Base-by-base conservation (phyloP, 148 eudicot species). In the Hydrangea macrophylla region DNA sequence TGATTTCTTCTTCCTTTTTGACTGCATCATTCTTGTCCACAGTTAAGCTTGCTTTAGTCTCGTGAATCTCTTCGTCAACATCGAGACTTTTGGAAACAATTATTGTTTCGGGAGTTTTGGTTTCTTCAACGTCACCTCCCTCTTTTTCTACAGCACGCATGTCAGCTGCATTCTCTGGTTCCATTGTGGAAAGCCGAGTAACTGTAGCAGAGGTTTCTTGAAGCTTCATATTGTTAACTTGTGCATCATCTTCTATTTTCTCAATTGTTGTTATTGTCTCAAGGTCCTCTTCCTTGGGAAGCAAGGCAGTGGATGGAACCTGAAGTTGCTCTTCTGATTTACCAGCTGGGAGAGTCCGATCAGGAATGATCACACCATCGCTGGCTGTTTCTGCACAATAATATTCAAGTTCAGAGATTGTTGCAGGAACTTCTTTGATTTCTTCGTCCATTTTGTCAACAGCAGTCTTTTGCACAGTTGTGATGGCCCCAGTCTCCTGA, bases 401-500 rank as follows among this genome's bases (percentile, higher is more conserved):
- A 58, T 58, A 24, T 25, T 8, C 33, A 2, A 37, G 62, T 58
- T 58, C 39, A 30, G 64, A 30, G 23, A 58, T 37, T 40, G 55
- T 39, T 30, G 40, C 40, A 12, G 42, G 63, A 69, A n/a, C 56
- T 42, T 69, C 20, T 69, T 26, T 57, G 37, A 20, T 44, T 51
- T 56, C 51, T 37, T 58, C 58, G 18, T 68, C 62, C 6, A 27
- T 39, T 36, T 27, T 36, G 37, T 39, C 12, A 25, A 36, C 56
- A 26, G 24, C 50, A 17, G 54, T 23, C 10, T 37, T 62, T 69
- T 20, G 42, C 8, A 45, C 55, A 3, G 37, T 18, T n/a, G 56
- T n/a, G 54, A 40, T 58, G 32, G 48, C 58, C 56, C 20, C 64
- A 25, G 10, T 36, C 70, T 64, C 65, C 5, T 48, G 59, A 59